Percentiles rank a stretch among this genome's conserved stretches.
Evolutionary conservation across 2,329 filamentous ascomycete genomes (phyloP).

Genomic region (Penicillium sp.): DNA sequence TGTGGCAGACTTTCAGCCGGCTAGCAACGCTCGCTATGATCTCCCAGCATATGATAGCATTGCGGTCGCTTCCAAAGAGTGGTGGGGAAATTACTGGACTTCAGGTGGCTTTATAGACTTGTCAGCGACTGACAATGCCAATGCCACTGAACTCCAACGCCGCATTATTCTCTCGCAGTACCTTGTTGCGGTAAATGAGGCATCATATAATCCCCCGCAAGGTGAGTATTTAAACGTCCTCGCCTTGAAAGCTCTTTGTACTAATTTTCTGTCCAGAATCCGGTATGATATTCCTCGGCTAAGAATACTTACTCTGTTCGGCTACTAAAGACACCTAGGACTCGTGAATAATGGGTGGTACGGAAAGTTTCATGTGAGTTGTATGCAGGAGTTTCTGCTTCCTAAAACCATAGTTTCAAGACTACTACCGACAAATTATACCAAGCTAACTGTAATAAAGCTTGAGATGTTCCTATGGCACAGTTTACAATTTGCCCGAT

Average conservation of each 20-base stretch:
- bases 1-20: neutral
- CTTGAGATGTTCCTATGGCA: conserved; percentile 12
- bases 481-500: conserved; percentile 7
- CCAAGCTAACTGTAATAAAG: neutral
- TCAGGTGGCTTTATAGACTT: conserved; percentile 55
- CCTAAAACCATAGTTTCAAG: no score
- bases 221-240: neutral
- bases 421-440: no score
- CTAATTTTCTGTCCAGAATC: neutral
- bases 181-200: conserved; percentile 50
- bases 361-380: conserved; percentile 10
- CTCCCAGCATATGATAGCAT: neutral
- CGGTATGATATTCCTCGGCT: neutral
- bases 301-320: neutral
- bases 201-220: conserved; percentile 5
- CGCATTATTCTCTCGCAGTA: conserved; percentile 56
- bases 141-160: conserved; percentile 53
- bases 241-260: neutral
- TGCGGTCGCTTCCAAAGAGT: conserved; percentile 33
- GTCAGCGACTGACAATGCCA: conserved; percentile 38
- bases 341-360: conserved; percentile 14
- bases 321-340: neutral
- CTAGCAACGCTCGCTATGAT: neutral
- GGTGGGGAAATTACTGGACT: conserved; percentile 55
- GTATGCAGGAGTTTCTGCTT: no score